Evolutionary conservation across 108 stramenopile genomes (phyloP), one percentile per base, ranked within the genome.

Genomic region (Chaetoceros tenuissimus): DNA sequence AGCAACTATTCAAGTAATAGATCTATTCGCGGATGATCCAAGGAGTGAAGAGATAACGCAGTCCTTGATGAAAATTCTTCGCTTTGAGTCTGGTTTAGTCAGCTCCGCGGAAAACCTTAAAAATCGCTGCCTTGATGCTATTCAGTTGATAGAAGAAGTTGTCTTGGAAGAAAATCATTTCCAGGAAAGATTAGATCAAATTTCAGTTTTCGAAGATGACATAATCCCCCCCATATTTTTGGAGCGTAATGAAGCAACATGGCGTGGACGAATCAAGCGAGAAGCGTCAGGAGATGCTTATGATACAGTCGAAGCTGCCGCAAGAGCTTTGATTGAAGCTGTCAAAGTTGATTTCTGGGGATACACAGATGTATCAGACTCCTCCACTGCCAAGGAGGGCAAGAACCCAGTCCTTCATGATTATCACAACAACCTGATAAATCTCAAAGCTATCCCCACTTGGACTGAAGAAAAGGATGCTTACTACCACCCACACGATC

Each of bases 401-500:
- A 81, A 60, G 30, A 68, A 27, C 18, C 67, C 72, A 3, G 45
- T 78, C 48, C 54, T 78, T 26, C 78, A 84, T 30, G 94, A 96
- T 64, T 66, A 84, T 16, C 79, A 89, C 71, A 92, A 97, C 62
- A 96, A 96, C 57, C 60, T 80, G 24, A 23, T 97, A 62, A 73
- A 64, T 20, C 54, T 95, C 20, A 91, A 86, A 52, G 68, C 82
- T 22, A 68, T 80, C 28, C 92, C 92, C 22, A 57, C 31, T 17
- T 72, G 73, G 73, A 55, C 53, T 8, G 55, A 66, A 26, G 68
- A 64, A 24, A 46, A 50, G 13, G 59, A 66, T 0, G 49, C 28
- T n/a, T 93, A 75, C 60, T 70, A 80, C 25, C 81, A 86, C 63
- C 94, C 91, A 24, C 65, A 71, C 24, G 95, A 96, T 67, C 69